These are phyloP conservation scores for Stachybotrys echinatus DNA, from an alignment of 2,329 filamentous ascomycete species.

Conservation along the genomic window DNA sequence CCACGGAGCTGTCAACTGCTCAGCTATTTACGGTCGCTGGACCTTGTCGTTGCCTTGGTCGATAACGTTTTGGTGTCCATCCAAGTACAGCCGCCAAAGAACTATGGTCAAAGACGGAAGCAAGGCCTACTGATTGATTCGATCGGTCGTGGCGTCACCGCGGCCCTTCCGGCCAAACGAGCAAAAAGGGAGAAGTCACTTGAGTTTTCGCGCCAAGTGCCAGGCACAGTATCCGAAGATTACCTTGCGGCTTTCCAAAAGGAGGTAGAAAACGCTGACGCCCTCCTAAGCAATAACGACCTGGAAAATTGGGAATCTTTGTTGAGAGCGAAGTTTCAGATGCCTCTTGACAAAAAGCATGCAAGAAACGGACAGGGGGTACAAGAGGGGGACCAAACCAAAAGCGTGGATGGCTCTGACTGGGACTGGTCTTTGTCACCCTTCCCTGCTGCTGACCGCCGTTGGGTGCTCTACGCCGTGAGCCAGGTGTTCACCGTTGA, in stretches of 20 bases:
- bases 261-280: slow-evolving; percentile 43
- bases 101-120: slow-evolving; percentile 49
- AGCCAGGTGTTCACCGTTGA: slow-evolving; percentile 56
- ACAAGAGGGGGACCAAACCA: slow-evolving; percentile 8
- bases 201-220: slow-evolving; percentile 31
- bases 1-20: slow-evolving; percentile 39
- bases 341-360: slow-evolving; percentile 24
- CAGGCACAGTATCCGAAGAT: slow-evolving; percentile 44
- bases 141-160: slow-evolving; percentile 57
- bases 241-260: slow-evolving; percentile 41
- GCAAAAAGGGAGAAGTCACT: slow-evolving; percentile 17
- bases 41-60: slow-evolving; percentile 60
- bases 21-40: slow-evolving; percentile 60
- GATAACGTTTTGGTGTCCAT: slow-evolving; percentile 61
- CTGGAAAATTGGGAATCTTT: slow-evolving; percentile 44
- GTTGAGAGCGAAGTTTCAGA: slow-evolving; percentile 42
- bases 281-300: slow-evolving; percentile 38
- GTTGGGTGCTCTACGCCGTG: slow-evolving; percentile 61
- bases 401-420: slow-evolving; percentile 27
- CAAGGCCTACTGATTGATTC: slow-evolving; percentile 68
- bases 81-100: slow-evolving; percentile 59
- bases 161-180: slow-evolving; percentile 29
- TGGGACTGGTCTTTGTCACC: slow-evolving; percentile 46
- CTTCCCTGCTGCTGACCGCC: slow-evolving; percentile 55
- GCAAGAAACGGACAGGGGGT: slow-evolving; percentile 7